These are phyloP conservation scores for Quercus engelmannii DNA, from an alignment of 306 rosid species.

Conservation along the genomic window DNA sequence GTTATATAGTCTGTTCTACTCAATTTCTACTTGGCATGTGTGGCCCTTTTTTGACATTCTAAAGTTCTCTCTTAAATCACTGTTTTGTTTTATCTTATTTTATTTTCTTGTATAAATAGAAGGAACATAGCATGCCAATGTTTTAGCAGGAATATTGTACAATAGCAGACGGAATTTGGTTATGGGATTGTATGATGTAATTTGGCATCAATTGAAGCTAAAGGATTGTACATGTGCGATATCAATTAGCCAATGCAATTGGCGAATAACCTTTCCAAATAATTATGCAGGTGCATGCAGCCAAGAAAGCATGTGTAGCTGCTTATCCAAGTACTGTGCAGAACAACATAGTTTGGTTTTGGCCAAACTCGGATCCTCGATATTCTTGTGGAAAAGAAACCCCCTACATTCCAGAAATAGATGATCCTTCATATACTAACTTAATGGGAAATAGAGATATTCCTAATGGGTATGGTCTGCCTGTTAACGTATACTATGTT, in stretches of 20 bases:
- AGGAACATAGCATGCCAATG: not conserved
- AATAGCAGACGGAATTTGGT: not conserved
- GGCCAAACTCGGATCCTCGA: slow-evolving; percentile 87
- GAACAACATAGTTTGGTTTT: slow-evolving; percentile 76
- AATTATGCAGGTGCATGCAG: slow-evolving; percentile 60
- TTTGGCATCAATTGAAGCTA: not conserved
- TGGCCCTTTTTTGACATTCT: too few species aligned
- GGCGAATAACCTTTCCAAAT: slow-evolving; percentile 17
- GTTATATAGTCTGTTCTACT: not conserved
- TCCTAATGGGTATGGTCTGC: slow-evolving; percentile 69
- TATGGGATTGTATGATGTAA: not conserved
- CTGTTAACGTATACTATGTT: too few species aligned
- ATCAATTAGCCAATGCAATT: slow-evolving; percentile 3
- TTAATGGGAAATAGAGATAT: slow-evolving; percentile 69
- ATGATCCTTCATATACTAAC: slow-evolving; percentile 60
- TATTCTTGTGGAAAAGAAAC: slow-evolving; percentile 47
- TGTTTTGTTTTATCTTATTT: not conserved
- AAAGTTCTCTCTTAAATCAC: not conserved
- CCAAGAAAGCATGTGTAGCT: slow-evolving; percentile 74
- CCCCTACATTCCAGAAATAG: slow-evolving; percentile 73
- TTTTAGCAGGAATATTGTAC: not conserved
- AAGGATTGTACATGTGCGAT: not conserved
- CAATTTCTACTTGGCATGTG: too few species aligned
- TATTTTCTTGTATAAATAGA: not conserved
- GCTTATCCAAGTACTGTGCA: slow-evolving; percentile 77